phyloP scores from a whole-genome alignment of 75 land plant genomes.

The Sequoia sempervirens region DNA sequence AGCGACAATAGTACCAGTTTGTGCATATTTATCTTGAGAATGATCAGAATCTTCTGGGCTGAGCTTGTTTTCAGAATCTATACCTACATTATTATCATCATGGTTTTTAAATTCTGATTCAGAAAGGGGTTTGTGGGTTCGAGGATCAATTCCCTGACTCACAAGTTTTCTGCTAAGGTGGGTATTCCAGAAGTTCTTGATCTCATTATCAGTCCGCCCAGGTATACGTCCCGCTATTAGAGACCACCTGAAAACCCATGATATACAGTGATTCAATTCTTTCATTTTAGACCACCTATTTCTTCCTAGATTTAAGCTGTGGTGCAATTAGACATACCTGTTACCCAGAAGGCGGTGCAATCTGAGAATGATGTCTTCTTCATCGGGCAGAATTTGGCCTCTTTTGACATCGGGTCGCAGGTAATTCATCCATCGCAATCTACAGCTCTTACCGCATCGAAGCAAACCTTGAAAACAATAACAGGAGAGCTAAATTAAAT shows the following conservation, averaged over 20 bases:
- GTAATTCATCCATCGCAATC: conserved; percentile 27
- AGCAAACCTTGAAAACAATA: conserved; percentile 10
- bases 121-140: conserved; percentile 1
- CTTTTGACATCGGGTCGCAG: conserved; percentile 21
- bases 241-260: conserved; percentile 6
- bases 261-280: neutral
- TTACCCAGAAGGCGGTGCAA: conserved; percentile 20
- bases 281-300: neutral
- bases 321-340: conserved; percentile 8
- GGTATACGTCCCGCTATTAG: neutral
- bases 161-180: neutral
- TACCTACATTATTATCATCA: neutral
- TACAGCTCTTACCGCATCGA: conserved; percentile 24
- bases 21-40: neutral
- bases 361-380: conserved; percentile 22
- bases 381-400: conserved; percentile 18
- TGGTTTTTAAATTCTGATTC: neutral
- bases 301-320: neutral
- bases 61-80: conserved; percentile 1
- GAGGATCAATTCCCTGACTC: neutral
- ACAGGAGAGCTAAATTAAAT: neutral
- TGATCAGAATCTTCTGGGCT: neutral
- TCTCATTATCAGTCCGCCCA: conserved; percentile 4
- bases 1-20: neutral
- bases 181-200: neutral